Conservation (phyloP, 139 green algal species). For the Limnomonas spitsbergensis region DNA sequence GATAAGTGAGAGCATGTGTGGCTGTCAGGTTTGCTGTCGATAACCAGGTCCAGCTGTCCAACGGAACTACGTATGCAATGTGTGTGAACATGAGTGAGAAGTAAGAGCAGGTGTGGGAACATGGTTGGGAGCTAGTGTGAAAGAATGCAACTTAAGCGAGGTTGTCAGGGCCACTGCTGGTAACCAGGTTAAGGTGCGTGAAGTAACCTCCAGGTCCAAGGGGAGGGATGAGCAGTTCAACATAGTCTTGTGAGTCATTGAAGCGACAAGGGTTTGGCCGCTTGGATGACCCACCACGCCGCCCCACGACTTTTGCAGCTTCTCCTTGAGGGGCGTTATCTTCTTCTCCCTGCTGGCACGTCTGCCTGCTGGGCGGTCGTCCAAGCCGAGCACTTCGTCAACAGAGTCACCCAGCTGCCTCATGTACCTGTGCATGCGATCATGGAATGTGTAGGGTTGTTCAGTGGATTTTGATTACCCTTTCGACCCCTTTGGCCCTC, state of each 20-base stretch:
- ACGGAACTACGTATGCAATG: not conserved
- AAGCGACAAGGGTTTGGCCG: not conserved
- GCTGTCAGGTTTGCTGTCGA: not conserved
- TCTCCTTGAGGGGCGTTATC: not conserved
- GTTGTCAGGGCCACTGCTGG: no score
- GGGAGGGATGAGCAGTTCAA: no score
- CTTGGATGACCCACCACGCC: not conserved
- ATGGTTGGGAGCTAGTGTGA: no score
- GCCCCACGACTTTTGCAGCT: not conserved
- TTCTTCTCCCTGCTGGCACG: not conserved
- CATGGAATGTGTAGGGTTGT: no score
- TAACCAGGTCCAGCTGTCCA: not conserved
- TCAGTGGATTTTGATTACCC: no score
- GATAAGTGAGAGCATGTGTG: no score
- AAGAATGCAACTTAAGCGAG: no score
- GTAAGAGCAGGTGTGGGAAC: no score
- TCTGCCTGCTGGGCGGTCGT: not conserved
- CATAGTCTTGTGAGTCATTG: not conserved
- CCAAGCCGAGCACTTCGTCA: not conserved
- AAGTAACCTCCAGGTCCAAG: no score
- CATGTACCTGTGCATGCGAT: not conserved
- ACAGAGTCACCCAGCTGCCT: not conserved
- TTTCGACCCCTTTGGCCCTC: no score
- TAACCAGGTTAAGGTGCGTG: no score
- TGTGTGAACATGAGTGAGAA: no score